Conservation (phyloP, 2,329 filamentous ascomycete genomes). For the Juglanconis sp. region DNA sequence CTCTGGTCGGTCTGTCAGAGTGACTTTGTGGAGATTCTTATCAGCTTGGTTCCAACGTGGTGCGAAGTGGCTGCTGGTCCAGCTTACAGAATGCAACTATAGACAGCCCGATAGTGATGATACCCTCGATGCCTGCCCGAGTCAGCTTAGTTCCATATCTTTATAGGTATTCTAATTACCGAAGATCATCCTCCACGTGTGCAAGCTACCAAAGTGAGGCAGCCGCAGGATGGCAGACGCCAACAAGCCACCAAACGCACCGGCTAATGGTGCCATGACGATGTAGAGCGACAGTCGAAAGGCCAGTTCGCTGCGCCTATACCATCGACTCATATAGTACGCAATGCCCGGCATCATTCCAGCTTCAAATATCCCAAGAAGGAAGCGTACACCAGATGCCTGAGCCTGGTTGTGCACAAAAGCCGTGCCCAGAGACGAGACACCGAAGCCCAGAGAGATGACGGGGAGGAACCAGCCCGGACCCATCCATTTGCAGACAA, state of each 20-base stretch:
- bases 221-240: constrained; percentile 57
- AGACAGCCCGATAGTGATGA: constrained; percentile 51
- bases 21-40: constrained; percentile 31
- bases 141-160: not conserved
- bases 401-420: constrained; percentile 56
- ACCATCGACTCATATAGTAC: constrained; percentile 69
- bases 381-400: constrained; percentile 59
- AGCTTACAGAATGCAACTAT: constrained; percentile 51
- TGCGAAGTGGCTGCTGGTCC: not conserved
- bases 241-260: constrained; percentile 63
- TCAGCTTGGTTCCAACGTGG: not conserved
- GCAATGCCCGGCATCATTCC: constrained; percentile 73
- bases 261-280: constrained; percentile 60
- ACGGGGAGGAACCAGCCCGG: constrained; percentile 69
- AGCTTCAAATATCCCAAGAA: constrained; percentile 68
- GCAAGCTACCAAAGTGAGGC: constrained; percentile 53
- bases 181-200: constrained; percentile 67
- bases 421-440: constrained; percentile 61
- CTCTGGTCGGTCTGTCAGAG: constrained; percentile 65
- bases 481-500: constrained; percentile 67
- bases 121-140: constrained; percentile 53
- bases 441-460: constrained; percentile 60
- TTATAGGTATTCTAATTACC: constrained; percentile 28
- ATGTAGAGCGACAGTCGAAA: constrained; percentile 59
- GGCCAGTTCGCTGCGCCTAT: constrained; percentile 55